Evolutionary conservation across 2,329 filamentous ascomycete species (phyloP), one percentile per base, ranked within the genome.

Genomic region (Aspergillus persii): DNA sequence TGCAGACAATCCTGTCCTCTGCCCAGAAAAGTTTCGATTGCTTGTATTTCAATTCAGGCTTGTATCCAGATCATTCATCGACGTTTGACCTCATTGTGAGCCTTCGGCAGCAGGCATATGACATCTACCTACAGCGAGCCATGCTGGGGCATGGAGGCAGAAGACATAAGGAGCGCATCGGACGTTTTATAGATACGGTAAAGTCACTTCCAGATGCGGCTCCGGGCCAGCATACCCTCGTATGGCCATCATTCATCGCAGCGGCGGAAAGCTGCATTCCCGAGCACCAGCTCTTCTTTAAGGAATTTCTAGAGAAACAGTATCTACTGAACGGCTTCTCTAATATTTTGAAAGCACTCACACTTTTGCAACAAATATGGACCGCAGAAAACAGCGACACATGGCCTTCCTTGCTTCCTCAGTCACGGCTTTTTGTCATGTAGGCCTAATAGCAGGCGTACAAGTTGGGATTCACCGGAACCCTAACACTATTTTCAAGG

Each of bases 181-280:
- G 50, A 39, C 36, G 11, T n/a, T 58, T 54, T 33, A 58, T 50
- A 41, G 8, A 33, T 11, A 33, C 39, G 11, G 8, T 58, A 1
- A 33, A 26, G 8, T 33, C 33, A 26, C 53, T 57, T 23, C 31
- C 53, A 12, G 41, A 54, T 12, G 49, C 31, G 6, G 23, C 58
- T n/a, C 29, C 50, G 9, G 50, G 63, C 18, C 58, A 59, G 9
- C 60, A 62, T 52, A 56, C 60, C 49, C 55, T 66, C 12, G 55
- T 63, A 8, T 66, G 63, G 63, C 58, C 63, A n/a, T 47, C 63
- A 6, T 66, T 66, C n/a, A 66, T 66, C 18, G 50, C 57, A 2
- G 63, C 61, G 27, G 61, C 62, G 3, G 63, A 66, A 54, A 58
- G 63, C 31, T 44, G 50, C 30, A 12, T 3, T 3, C 29, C 30